Conservation (phyloP, 495 filamentous ascomycete genomes). For the Pyrenula massariospora region DNA sequence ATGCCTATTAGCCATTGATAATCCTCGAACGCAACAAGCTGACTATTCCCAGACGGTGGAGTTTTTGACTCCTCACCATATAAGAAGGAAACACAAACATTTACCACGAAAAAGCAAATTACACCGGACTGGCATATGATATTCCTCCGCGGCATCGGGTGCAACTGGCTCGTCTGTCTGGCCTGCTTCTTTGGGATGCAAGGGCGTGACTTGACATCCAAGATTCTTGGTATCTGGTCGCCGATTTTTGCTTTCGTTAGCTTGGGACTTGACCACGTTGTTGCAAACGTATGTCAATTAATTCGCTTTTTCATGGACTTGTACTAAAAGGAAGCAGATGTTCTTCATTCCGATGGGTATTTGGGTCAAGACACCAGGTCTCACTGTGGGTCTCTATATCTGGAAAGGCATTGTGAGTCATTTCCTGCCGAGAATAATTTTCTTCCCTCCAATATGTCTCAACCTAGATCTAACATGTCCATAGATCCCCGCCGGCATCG, state of each 20-base stretch:
- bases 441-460: no score
- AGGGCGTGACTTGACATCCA: slow-evolving; percentile 41
- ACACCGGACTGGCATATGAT: slow-evolving; percentile 45
- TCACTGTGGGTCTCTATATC: slow-evolving; percentile 45
- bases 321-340: slow-evolving; percentile 19
- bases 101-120: slow-evolving; percentile 44
- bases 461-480: no score
- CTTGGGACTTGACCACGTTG: slow-evolving; percentile 48
- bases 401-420: slow-evolving; percentile 42
- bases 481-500: slow-evolving; percentile 39
- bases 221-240: slow-evolving; percentile 53
- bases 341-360: slow-evolving; percentile 49
- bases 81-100: slow-evolving; percentile 32
- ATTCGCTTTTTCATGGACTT: neutral
- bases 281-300: slow-evolving; percentile 32
- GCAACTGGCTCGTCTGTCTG: slow-evolving; percentile 55
- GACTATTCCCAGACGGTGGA: slow-evolving; percentile 32
- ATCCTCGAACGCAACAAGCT: neutral
- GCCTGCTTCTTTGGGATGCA: slow-evolving; percentile 45
- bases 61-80: slow-evolving; percentile 41
- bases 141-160: slow-evolving; percentile 48
- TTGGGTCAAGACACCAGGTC: slow-evolving; percentile 34
- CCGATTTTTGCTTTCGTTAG: slow-evolving; percentile 49
- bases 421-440: no score
- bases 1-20: slow-evolving; percentile 11